phyloP scores from a whole-genome alignment of 2,329 filamentous ascomycete genomes.

The Pseudohalonectria lignicola region DNA sequence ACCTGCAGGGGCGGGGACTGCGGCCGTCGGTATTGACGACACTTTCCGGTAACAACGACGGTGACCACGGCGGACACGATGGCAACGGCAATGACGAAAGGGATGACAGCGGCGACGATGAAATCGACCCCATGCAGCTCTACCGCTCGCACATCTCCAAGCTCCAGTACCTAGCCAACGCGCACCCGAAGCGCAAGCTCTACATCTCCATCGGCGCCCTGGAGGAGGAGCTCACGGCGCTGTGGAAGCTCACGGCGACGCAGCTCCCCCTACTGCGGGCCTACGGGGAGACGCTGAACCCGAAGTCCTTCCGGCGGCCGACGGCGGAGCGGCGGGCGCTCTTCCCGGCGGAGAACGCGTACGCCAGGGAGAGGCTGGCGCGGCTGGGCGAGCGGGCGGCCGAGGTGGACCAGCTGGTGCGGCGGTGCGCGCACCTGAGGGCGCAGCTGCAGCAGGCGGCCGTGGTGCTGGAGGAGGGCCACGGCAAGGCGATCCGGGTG shows the following conservation, averaged over 20 bases:
- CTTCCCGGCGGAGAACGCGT: background rate
- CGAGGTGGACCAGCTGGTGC: background rate
- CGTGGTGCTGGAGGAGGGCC: constrained; percentile 16
- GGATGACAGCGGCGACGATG: too few species aligned
- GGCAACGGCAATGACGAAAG: too few species aligned
- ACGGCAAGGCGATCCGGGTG: constrained; percentile 18
- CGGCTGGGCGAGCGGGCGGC: background rate
- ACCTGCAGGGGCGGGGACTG: too few species aligned
- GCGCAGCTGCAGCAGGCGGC: constrained; percentile 14
- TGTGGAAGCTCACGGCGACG: constrained; percentile 3
- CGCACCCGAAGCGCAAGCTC: background rate
- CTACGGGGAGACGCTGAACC: background rate
- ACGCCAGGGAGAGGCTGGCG: background rate
- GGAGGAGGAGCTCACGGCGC: constrained; percentile 10
- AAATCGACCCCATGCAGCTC: too few species aligned
- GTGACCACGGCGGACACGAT: too few species aligned
- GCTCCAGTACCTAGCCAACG: background rate
- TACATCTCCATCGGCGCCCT: constrained; percentile 10
- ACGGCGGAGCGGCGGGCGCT: background rate
- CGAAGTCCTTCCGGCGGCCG: background rate
- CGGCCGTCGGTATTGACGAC: too few species aligned
- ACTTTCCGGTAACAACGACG: too few species aligned
- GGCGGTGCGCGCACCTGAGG: constrained; percentile 4
- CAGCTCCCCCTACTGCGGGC: constrained; percentile 2
- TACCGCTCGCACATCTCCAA: background rate